Percentiles rank a stretch among this genome's conserved stretches.
Evolutionary conservation across 169 alveolate genomes (phyloP).

Genomic region (Plasmodium sp.): DNA sequence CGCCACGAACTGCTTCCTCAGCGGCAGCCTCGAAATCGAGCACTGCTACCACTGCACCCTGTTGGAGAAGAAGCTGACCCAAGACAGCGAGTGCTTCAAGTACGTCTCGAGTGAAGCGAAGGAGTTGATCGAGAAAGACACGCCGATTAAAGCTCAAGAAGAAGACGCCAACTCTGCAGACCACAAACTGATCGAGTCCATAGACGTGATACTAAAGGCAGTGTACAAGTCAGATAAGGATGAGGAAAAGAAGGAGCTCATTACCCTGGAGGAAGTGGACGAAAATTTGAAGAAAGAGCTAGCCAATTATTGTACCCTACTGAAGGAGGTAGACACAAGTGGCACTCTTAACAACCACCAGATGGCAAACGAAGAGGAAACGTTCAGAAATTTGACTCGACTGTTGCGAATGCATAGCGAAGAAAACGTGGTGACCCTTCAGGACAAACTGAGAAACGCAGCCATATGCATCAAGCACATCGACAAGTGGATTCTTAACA

Average conservation of each 20-base stretch:
- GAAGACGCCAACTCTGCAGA: constrained; percentile 11
- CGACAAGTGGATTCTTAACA: constrained; percentile 34
- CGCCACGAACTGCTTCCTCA: constrained; percentile 34
- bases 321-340: constrained; percentile 42
- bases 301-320: constrained; percentile 8
- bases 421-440: neutral
- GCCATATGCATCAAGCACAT: constrained; percentile 65
- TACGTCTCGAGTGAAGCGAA: neutral
- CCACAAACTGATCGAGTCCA: neutral
- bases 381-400: constrained; percentile 19
- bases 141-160: neutral
- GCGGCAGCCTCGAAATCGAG: constrained; percentile 24
- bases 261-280: constrained; percentile 6
- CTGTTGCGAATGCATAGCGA: constrained; percentile 1
- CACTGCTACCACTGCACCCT: constrained; percentile 39
- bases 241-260: neutral
- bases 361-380: constrained; percentile 14
- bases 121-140: neutral
- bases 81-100: constrained; percentile 8
- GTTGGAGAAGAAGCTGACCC: neutral
- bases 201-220: constrained; percentile 11
- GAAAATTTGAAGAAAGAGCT: neutral
- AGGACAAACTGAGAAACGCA: constrained; percentile 20
- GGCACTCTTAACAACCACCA: constrained; percentile 23
- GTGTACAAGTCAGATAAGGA: neutral